Base-by-base conservation (phyloP, 306 rosid species). In the Rosa persica region DNA sequence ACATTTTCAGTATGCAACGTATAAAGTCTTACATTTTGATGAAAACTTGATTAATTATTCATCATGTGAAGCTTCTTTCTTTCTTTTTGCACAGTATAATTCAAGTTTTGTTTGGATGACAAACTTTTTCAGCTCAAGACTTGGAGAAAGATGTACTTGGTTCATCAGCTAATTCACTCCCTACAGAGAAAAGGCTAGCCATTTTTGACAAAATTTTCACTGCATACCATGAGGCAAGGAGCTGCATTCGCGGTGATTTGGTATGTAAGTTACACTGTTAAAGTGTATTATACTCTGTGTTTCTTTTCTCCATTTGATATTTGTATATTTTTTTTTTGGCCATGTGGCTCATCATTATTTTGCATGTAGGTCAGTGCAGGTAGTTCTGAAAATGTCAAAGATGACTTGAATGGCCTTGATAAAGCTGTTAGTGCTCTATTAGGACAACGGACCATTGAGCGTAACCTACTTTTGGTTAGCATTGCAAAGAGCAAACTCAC, bases 201-300 rank as follows among this genome's bases (percentile, higher is more conserved):
- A 87, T 88, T 72, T 95, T 89, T 87, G 99, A 95, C 90, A 95
- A 95, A 86, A 83, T 95, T 43, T 95, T 93, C 83, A 82, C 98
- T 20, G 99, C 99, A 23, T 95, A 94, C 81, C 97, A 89, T 81
- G 98, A 95, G 70, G 97, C 99, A 76, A 90, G 98, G 86, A 91
- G 96, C 81, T 86, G 76, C 75, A 95, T 95, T 85, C 99, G 99
- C 76, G 87, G 84, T 89, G 99, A 95, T 82, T 86, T 95, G 99
- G 99, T 95, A 86, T 74, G 88, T 86, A 44, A 66, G 58, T 52
- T 78, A 30, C 39, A 23, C 2, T 13, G 12, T 12, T 27, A 30
- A 30, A 58, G 12, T 4, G 12, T 17, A 34, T 25, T 16, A 16
- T 40, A 15, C n/a, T 72, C 67, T n/a, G n/a, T 54, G 7, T 39